phyloP scores from a whole-genome alignment of 768 basidiomycete species.

The Kwoniella bestiolae region DNA sequence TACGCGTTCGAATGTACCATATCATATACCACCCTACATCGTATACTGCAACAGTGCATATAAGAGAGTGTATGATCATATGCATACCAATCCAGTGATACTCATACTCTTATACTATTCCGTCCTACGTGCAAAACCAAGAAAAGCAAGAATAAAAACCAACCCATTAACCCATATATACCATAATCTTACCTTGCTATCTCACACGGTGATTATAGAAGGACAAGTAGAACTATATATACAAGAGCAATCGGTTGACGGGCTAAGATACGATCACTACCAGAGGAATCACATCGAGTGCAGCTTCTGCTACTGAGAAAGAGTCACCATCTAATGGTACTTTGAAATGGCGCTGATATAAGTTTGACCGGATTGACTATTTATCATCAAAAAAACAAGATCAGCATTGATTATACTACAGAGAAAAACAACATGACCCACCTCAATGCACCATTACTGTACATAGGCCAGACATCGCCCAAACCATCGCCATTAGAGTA shows the following conservation, averaged over 20 bases:
- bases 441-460: conserved; percentile 44
- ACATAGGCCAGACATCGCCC: conserved; percentile 54
- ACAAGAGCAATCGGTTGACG: background rate
- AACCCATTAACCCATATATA: background rate
- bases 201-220: background rate
- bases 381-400: conserved; percentile 1
- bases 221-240: background rate
- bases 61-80: background rate
- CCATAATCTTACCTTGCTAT: background rate
- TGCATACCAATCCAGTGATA: background rate
- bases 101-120: background rate
- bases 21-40: no score
- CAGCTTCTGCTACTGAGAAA: background rate
- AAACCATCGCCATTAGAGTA: conserved; percentile 55
- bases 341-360: conserved; percentile 52
- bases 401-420: background rate
- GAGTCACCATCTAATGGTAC: conserved; percentile 38
- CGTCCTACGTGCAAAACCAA: background rate
- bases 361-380: conserved; percentile 47
- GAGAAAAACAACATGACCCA: conserved; percentile 23
- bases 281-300: background rate
- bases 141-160: background rate
- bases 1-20: no score
- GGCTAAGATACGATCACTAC: background rate
- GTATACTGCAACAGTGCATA: no score